A percentile compares a stretch with the other conserved stretches of the same genome.
Conservation (phyloP, 2,329 filamentous ascomycete species). For the Phyllosticta citriasiana region DNA sequence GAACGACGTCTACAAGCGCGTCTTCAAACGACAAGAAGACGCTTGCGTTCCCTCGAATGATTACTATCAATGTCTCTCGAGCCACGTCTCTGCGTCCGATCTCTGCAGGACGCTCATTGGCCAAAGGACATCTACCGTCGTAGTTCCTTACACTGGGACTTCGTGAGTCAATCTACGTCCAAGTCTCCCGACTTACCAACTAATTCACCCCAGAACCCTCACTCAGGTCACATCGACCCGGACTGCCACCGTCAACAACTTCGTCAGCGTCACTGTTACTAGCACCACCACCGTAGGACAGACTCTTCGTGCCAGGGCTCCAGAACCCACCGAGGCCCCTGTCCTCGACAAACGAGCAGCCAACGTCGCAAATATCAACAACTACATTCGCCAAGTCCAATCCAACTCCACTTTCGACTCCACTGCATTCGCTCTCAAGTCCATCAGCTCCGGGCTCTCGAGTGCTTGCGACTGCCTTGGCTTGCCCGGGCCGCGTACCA, state of each 20-base stretch:
- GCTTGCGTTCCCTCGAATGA: conserved; percentile 7
- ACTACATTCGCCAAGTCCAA: conserved; percentile 13
- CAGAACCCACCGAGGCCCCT: conserved; percentile 10
- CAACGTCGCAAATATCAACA: conserved; percentile 15
- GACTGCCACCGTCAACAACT: conserved; percentile 16
- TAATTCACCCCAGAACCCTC: conserved; percentile 11
- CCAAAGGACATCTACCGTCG: conserved; percentile 17
- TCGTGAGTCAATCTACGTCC: conserved; percentile 13
- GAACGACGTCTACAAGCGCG: background rate
- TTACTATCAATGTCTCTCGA: conserved; percentile 7
- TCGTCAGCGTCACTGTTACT: conserved; percentile 17
- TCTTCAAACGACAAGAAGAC: conserved; percentile 5
- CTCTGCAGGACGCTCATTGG: conserved; percentile 13
- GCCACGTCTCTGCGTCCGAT: background rate
- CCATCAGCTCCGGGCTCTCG: conserved; percentile 16
- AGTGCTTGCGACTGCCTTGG: conserved; percentile 23
- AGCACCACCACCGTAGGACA: conserved; percentile 17
- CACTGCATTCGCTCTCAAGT: conserved; percentile 14
- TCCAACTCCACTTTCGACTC: conserved; percentile 7
- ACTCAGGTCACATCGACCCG: conserved; percentile 15
- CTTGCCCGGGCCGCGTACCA: conserved; percentile 20
- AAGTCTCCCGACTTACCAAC: conserved; percentile 7
- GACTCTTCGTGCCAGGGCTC: background rate
- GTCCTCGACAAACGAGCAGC: conserved; percentile 13
- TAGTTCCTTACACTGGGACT: conserved; percentile 17